Evolutionary conservation across 352 stramenopile species (phyloP).

Genomic region (Pythium sukuiense): DNA sequence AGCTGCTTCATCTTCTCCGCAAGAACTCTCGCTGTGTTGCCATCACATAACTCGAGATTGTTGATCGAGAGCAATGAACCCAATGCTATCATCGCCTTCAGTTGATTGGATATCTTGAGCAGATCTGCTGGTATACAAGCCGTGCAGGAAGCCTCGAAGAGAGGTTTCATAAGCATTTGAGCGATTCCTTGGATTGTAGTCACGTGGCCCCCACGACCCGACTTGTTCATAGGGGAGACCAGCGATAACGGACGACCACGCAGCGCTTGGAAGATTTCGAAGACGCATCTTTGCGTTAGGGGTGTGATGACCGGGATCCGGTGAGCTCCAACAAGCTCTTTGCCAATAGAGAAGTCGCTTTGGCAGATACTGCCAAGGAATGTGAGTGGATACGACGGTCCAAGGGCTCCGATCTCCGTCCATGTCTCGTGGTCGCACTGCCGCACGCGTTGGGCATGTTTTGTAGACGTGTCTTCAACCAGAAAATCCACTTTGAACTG

Average conservation of each 20-base stretch:
- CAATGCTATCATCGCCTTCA: constrained; percentile 9
- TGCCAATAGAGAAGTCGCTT: constrained; percentile 42
- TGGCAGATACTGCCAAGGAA: constrained; percentile 37
- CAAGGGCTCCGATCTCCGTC: constrained; percentile 11
- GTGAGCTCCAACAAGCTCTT: constrained; percentile 45
- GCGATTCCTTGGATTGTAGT: constrained; percentile 27
- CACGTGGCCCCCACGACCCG: constrained; percentile 5
- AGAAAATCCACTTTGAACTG: constrained; percentile 26
- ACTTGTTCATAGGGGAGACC: constrained; percentile 19
- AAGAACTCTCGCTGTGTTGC: not conserved
- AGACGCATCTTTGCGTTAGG: constrained; percentile 53
- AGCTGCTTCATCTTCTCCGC: constrained; percentile 15
- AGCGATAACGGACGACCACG: constrained; percentile 34
- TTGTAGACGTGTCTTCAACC: constrained; percentile 19
- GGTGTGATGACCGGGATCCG: constrained; percentile 41
- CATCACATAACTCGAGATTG: not conserved
- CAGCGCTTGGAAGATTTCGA: constrained; percentile 45
- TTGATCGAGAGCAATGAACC: constrained; percentile 11
- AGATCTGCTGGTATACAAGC: not conserved
- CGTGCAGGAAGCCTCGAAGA: constrained; percentile 5
- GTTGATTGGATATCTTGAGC: not conserved
- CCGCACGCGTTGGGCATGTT: constrained; percentile 2
- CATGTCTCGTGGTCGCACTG: constrained; percentile 9
- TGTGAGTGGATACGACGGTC: constrained; percentile 16
- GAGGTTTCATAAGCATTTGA: constrained; percentile 39